Conservation (phyloP, 1,284 basidiomycete species). For the Trichosporon asahii region DNA sequence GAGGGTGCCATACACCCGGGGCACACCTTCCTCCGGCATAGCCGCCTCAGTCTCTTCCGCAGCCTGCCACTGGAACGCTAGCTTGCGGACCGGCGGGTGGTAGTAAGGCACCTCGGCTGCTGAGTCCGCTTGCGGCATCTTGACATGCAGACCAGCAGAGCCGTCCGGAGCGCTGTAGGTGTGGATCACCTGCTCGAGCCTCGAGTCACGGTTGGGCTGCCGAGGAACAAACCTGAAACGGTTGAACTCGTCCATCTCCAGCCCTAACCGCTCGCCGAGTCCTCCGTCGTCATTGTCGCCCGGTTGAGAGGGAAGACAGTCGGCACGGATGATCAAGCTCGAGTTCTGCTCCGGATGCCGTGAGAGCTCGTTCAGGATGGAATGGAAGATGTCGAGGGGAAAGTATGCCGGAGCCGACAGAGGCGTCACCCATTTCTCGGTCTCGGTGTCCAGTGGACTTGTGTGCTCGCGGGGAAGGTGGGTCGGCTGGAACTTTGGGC, state of each 20-base stretch:
- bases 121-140: constrained; percentile 33
- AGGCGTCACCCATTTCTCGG: constrained; percentile 25
- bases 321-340: constrained; percentile 45
- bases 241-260: constrained; percentile 35
- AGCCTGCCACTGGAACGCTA: constrained; percentile 42
- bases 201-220: constrained; percentile 42
- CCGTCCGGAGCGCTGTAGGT: constrained; percentile 9
- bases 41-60: constrained; percentile 10
- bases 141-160: constrained; percentile 35
- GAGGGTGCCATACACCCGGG: constrained; percentile 19
- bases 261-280: constrained; percentile 13
- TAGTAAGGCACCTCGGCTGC: constrained; percentile 46
- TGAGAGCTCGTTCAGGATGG: constrained; percentile 35
- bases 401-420: constrained; percentile 38
- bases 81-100: constrained; percentile 43
- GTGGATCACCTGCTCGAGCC: constrained; percentile 34
- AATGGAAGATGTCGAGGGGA: constrained; percentile 34
- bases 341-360: constrained; percentile 51
- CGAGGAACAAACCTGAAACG: constrained; percentile 42
- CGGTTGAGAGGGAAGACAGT: constrained; percentile 24
- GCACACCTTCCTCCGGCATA: not conserved
- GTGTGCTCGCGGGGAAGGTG: constrained; percentile 13
- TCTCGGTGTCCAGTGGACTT: constrained; percentile 11
- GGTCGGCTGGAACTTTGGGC: constrained; percentile 27
- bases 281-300: constrained; percentile 16